Base-by-base conservation (phyloP, 306 rosid species). In the Cucurbita pepo region DNA sequence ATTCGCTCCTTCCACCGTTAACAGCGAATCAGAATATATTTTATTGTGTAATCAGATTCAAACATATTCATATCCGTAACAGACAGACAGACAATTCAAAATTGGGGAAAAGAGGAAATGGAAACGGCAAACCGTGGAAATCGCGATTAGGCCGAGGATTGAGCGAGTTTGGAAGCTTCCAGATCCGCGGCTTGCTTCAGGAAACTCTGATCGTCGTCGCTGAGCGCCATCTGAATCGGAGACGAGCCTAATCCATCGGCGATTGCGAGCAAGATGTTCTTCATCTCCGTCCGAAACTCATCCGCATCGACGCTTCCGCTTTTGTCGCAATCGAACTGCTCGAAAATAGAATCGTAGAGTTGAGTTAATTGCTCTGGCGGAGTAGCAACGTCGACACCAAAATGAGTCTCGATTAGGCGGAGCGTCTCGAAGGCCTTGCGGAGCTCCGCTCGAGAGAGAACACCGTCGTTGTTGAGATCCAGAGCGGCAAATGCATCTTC, bases 111-210 rank as follows among this genome's bases (percentile, higher is more conserved):
- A 38, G 48, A 44, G 41, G 22, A 14, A 69, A 48, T 22, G 56
- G 25, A 10, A 47, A 3, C 4, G 13, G 22, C 51, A 54, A 41
- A 71, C 36, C 75, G 11, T 34, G 9, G 36, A 1, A 6, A 71
- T 18, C 8, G 34, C 30, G 36, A 55, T 78, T 52, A 78, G 75
- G 77, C 22, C 2, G 77, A 78, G 5, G 65, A 5, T 15, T 19
- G 76, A 8, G 55, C 25, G 30, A 59, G 72, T 73, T 85, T 92
- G 22, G 98, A 85, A 56, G 96, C 95, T 73, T 92, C 98, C 1
- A 88, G 96, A 87, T 92, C 96, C 0, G 87, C 96, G 0, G 96
- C 96, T 53, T 82, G 86, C 84, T 92, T 85, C 5, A 92, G 88
- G 22, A 90, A 85, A 38, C 67, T 79, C 3, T 79, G 72, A 30